Evolutionary conservation across 179 eudicot species (phyloP).

Genomic region (Beta lomatogona): DNA sequence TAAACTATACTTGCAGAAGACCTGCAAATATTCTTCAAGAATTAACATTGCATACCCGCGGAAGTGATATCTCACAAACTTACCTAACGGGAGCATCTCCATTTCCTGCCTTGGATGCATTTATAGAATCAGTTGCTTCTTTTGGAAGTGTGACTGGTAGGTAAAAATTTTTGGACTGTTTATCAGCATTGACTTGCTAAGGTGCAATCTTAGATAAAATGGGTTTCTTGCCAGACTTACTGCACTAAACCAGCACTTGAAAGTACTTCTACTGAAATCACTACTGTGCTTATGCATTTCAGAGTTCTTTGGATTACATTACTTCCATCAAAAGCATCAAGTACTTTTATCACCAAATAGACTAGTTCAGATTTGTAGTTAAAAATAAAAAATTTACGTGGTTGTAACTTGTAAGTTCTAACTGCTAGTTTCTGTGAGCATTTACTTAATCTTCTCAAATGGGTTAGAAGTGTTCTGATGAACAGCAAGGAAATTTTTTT

Average conservation of each 20-base stretch:
- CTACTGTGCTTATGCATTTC: not conserved
- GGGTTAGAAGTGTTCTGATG: not conserved
- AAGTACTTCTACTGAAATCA: not conserved
- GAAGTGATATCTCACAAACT: slow-evolving; percentile 56
- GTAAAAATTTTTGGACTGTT: slow-evolving; percentile 15
- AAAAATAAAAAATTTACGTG: not conserved
- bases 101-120: slow-evolving; percentile 80
- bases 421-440: not conserved
- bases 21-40: slow-evolving; percentile 39
- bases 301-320: not conserved
- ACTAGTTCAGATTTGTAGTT: not conserved
- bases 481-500: not conserved
- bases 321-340: not conserved
- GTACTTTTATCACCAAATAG: not conserved
- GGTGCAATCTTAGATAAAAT: not conserved
- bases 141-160: slow-evolving; percentile 72
- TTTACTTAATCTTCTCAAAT: not conserved
- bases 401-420: not conserved
- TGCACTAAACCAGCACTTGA: not conserved
- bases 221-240: not conserved
- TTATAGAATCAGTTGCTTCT: slow-evolving; percentile 72
- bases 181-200: not conserved
- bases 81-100: slow-evolving; percentile 81
- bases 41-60: slow-evolving; percentile 42
- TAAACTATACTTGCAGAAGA: slow-evolving; percentile 34